A percentile compares a stretch with the other conserved stretches of the same genome.
phyloP scores from a whole-genome alignment of 768 basidiomycete species.

The Mycena venus region DNA sequence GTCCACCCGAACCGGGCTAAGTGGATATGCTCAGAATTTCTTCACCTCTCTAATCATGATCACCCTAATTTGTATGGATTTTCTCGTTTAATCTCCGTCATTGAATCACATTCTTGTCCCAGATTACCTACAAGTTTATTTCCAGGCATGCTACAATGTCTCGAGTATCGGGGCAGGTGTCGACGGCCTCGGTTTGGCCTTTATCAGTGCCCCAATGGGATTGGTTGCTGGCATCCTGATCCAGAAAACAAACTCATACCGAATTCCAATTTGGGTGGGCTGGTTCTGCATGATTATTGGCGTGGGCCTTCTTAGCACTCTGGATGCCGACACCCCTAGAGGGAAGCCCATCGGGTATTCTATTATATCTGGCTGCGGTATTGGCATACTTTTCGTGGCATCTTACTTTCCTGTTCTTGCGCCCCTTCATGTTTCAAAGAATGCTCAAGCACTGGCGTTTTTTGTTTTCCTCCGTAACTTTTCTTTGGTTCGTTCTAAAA shows the following conservation, averaged over 20 bases:
- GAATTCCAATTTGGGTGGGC: constrained; percentile 4
- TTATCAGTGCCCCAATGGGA: background rate
- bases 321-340: background rate
- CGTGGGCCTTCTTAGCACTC: constrained; percentile 8
- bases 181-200: constrained; percentile 7
- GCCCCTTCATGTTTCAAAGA: constrained; percentile 54
- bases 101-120: too few species aligned
- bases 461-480: constrained; percentile 44
- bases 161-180: constrained; percentile 39
- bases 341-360: constrained; percentile 36
- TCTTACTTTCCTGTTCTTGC: constrained; percentile 63
- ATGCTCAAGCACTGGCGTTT: constrained; percentile 60
- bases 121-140: constrained; percentile 59
- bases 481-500: background rate
- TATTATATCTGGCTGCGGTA: constrained; percentile 37
- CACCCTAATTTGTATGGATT: background rate
- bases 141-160: constrained; percentile 53
- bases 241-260: background rate
- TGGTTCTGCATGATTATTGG: constrained; percentile 13
- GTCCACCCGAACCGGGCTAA: background rate
- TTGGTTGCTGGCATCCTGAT: background rate
- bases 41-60: background rate
- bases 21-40: background rate
- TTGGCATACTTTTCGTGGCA: constrained; percentile 35
- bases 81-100: background rate